Conservation (phyloP, 805 yeast species). For the Wickerhamiella sergipiensis region DNA sequence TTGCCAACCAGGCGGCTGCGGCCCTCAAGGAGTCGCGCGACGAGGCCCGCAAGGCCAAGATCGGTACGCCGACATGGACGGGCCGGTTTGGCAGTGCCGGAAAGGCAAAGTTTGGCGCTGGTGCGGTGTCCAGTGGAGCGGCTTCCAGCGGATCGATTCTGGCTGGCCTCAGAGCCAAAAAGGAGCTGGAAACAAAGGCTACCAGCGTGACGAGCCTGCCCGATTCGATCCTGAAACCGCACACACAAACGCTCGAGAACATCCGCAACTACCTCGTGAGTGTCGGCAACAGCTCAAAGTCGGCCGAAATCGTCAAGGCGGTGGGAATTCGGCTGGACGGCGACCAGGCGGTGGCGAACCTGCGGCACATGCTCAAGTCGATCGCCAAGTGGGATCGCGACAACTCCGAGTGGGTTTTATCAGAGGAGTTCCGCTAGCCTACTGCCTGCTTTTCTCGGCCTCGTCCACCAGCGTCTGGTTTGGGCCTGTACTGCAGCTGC, state of each 20-base stretch:
- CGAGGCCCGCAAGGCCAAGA: conserved; percentile 31
- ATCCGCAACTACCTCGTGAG: conserved; percentile 30
- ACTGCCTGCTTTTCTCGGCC: too few species aligned
- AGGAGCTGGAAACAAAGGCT: conserved; percentile 23
- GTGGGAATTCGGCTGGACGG: conserved; percentile 29
- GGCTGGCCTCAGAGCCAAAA: conserved; percentile 33
- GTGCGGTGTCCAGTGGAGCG: too few species aligned
- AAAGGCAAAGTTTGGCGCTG: conserved; percentile 24
- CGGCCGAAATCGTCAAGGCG: conserved; percentile 34
- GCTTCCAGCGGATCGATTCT: conserved; percentile 26
- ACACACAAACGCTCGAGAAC: conserved; percentile 22
- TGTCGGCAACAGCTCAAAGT: conserved; percentile 31
- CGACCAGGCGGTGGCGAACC: conserved; percentile 42
- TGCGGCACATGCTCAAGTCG: conserved; percentile 54
- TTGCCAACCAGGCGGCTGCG: conserved; percentile 49
- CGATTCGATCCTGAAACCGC: conserved; percentile 7
- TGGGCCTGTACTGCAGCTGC: background rate
- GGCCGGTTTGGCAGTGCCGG: conserved; percentile 87
- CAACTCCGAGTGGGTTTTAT: background rate
- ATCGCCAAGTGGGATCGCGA: conserved; percentile 46
- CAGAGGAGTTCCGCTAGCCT: background rate
- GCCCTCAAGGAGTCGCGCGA: conserved; percentile 46
- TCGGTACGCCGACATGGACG: conserved; percentile 94
- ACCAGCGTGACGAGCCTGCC: conserved; percentile 1
- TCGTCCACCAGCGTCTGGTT: too few species aligned